Conservation (phyloP, 208 protist species). For the Jaenimonas drosophilae region DNA sequence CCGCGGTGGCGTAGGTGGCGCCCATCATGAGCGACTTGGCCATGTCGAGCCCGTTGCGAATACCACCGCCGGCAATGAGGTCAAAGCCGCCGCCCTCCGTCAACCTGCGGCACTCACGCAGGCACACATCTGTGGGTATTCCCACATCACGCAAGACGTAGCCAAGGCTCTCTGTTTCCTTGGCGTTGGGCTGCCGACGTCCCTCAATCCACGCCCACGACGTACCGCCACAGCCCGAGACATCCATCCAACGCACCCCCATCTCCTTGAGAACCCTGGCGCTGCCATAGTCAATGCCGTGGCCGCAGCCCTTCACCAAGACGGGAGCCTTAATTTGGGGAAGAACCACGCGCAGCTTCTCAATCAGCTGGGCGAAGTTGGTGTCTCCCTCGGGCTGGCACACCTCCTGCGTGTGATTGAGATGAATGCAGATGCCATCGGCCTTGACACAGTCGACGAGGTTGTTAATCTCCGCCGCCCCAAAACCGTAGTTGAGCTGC, state of each 20-base stretch:
- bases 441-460: constrained; percentile 71
- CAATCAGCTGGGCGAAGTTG: constrained; percentile 77
- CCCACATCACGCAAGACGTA: constrained; percentile 85
- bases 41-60: constrained; percentile 82
- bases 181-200: constrained; percentile 39
- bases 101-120: constrained; percentile 45
- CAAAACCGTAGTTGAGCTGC: constrained; percentile 91
- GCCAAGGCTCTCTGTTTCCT: constrained; percentile 68
- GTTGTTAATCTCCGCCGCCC: constrained; percentile 71
- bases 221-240: constrained; percentile 85
- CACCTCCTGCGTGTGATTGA: constrained; percentile 87
- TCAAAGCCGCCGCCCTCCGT: constrained; percentile 33
- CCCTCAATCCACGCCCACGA: constrained; percentile 92
- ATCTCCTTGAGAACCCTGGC: constrained; percentile 51
- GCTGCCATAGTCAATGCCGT: constrained; percentile 77
- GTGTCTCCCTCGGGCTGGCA: constrained; percentile 90
- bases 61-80: constrained; percentile 83
- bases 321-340: constrained; percentile 82
- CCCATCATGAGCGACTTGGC: constrained; percentile 84
- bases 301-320: constrained; percentile 84
- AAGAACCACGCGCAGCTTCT: constrained; percentile 58
- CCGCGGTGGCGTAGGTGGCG: constrained; percentile 65
- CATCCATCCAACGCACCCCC: constrained; percentile 82
- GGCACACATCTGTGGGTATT: constrained; percentile 74
- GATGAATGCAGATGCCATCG: constrained; percentile 85